Evolutionary conservation across 1,139 yeast genomes (phyloP).

Genomic region (Williopsis jadinii): DNA sequence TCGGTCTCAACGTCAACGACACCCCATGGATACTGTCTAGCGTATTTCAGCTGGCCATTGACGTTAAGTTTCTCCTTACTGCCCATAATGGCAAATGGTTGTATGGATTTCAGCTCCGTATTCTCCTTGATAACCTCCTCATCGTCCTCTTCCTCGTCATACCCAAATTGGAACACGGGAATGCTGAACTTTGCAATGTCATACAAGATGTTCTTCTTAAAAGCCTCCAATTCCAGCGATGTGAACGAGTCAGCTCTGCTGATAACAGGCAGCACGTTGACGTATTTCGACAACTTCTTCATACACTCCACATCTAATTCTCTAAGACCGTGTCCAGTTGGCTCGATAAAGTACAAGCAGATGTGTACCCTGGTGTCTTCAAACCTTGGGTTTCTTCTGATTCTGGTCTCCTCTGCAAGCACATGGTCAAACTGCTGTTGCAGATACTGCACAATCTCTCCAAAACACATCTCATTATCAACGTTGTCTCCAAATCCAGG

Average conservation of each 20-base stretch:
- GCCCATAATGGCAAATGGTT: conserved; percentile 69
- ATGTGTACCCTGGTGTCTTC: conserved; percentile 73
- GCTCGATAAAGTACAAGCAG: conserved; percentile 61
- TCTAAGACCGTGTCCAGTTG: conserved; percentile 73
- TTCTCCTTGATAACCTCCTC: conserved; percentile 64
- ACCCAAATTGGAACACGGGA: conserved; percentile 62
- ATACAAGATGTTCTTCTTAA: conserved; percentile 44
- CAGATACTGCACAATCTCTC: conserved; percentile 65
- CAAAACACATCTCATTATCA: conserved; percentile 58
- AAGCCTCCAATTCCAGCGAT: conserved; percentile 43
- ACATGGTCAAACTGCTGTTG: conserved; percentile 82
- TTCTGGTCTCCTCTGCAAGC: conserved; percentile 70
- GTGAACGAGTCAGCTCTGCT: conserved; percentile 69
- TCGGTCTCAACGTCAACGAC: conserved; percentile 50
- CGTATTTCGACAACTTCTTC: conserved; percentile 61
- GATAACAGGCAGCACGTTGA: conserved; percentile 66
- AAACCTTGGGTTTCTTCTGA: conserved; percentile 73
- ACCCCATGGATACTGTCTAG: conserved; percentile 78
- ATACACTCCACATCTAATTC: conserved; percentile 66
- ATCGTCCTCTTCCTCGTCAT: conserved; percentile 49
- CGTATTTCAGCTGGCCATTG: conserved; percentile 46
- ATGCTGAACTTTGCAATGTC: conserved; percentile 61
- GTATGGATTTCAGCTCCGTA: conserved; percentile 47
- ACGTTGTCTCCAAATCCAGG: conserved; percentile 59
- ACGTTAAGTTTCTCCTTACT: conserved; percentile 46